A percentile compares a stretch with the other conserved stretches of the same genome.
These are phyloP conservation scores for Eutypa lata DNA, from an alignment of 2,329 filamentous ascomycete species.

Conservation along the genomic window DNA sequence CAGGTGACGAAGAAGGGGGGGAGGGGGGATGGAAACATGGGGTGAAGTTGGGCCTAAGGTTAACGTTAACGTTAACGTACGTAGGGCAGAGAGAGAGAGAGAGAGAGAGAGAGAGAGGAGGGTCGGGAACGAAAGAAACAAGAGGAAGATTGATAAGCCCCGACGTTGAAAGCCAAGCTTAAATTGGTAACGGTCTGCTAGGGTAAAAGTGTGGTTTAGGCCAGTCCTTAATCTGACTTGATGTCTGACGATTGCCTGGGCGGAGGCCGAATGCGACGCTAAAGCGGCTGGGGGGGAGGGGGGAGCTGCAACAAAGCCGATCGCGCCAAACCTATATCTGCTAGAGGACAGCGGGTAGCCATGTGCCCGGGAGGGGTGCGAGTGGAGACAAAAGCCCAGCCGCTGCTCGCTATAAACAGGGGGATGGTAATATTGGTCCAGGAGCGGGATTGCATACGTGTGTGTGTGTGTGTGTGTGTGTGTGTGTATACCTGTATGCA, in stretches of 20 bases:
- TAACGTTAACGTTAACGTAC: neutral
- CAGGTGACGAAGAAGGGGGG: neutral
- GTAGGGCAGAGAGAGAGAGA: neutral
- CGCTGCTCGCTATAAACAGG: neutral
- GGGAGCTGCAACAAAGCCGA: neutral
- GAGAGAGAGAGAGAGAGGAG: no score
- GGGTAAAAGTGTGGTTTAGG: constrained; percentile 1
- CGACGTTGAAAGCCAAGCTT: neutral
- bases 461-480: no score
- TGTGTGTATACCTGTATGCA: no score
- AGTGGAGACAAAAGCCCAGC: neutral
- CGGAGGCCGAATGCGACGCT: neutral
- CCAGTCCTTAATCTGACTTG: neutral
- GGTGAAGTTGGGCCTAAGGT: neutral
- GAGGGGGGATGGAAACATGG: neutral
- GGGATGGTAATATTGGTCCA: neutral
- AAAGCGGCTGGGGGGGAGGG: neutral
- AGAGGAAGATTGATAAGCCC: no score
- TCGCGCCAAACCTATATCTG: constrained; percentile 1
- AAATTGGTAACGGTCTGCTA: neutral
- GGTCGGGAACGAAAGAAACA: no score
- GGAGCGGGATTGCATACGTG: no score
- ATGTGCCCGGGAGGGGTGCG: neutral
- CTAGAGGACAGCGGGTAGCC: constrained; percentile 1
- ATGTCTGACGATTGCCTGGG: neutral